Conservation (phyloP, 2,329 filamentous ascomycete species). For the Ophiocordyceps camponoti-floridani region DNA sequence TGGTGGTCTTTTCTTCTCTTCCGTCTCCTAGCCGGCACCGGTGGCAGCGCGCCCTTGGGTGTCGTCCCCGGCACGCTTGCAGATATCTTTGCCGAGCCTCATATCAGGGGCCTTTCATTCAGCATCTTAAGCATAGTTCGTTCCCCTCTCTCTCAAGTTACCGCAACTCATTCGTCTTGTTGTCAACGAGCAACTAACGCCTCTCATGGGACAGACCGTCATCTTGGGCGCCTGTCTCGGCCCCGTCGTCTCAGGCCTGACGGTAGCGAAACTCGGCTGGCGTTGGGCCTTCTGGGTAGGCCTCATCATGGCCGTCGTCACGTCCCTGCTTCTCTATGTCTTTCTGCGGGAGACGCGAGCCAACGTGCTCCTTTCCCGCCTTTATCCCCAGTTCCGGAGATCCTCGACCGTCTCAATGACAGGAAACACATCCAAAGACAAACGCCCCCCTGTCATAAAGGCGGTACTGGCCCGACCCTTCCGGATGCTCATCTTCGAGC, state of each 20-base stretch:
- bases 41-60: slow-evolving; percentile 36
- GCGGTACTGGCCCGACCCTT: slow-evolving; percentile 56
- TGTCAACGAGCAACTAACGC: not conserved
- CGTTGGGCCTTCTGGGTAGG: slow-evolving; percentile 55
- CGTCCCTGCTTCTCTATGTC: slow-evolving; percentile 40
- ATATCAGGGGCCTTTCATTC: slow-evolving; percentile 38
- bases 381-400: slow-evolving; percentile 30
- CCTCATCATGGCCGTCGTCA: slow-evolving; percentile 47
- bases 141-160: not conserved
- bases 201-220: slow-evolving; percentile 25
- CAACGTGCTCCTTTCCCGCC: slow-evolving; percentile 35
- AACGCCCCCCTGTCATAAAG: slow-evolving; percentile 40
- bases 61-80: slow-evolving; percentile 44
- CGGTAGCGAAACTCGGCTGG: slow-evolving; percentile 41
- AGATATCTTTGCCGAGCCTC: slow-evolving; percentile 37
- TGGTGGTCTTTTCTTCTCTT: slow-evolving; percentile 36
- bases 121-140: slow-evolving; percentile 43
- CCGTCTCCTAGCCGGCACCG: slow-evolving; percentile 29
- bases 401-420: slow-evolving; percentile 10
- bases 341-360: slow-evolving; percentile 44
- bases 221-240: slow-evolving; percentile 48
- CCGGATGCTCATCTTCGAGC: slow-evolving; percentile 54
- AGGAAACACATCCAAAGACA: slow-evolving; percentile 10
- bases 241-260: slow-evolving; percentile 47
- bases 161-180: not conserved